Evolutionary conservation across 2,329 filamentous ascomycete genomes (phyloP).

Genomic region (Aspergillus jensenii): DNA sequence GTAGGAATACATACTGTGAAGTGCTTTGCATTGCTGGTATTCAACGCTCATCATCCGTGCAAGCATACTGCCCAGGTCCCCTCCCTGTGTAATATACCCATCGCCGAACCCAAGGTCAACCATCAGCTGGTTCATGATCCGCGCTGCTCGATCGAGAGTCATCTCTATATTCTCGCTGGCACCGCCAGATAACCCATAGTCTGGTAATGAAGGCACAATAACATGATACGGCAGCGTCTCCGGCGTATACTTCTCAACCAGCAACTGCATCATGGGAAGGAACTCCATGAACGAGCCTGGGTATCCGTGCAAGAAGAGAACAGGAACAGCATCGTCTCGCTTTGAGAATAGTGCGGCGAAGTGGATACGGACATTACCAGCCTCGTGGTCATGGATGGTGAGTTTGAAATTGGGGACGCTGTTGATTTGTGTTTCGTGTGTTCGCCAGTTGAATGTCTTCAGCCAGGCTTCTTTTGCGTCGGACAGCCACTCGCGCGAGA

Average conservation of each 20-base stretch:
- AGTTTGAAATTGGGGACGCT: slow-evolving; percentile 52
- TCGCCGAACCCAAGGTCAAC: slow-evolving; percentile 27
- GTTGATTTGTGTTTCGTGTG: slow-evolving; percentile 47
- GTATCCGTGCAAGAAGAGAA: slow-evolving; percentile 46
- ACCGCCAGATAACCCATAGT: slow-evolving; percentile 31
- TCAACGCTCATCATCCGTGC: slow-evolving; percentile 24
- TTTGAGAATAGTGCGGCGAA: slow-evolving; percentile 52
- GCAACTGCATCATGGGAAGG: slow-evolving; percentile 29
- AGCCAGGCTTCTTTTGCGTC: slow-evolving; percentile 46
- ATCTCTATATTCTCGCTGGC: slow-evolving; percentile 29
- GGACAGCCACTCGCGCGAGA: slow-evolving; percentile 49
- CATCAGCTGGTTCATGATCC: slow-evolving; percentile 31
- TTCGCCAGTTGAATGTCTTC: slow-evolving; percentile 49
- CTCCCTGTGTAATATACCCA: slow-evolving; percentile 33
- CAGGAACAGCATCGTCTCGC: slow-evolving; percentile 47
- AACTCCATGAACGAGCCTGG: slow-evolving; percentile 36
- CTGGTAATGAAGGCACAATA: slow-evolving; percentile 33
- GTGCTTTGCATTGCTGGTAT: slow-evolving; percentile 31
- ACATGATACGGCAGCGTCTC: slow-evolving; percentile 30
- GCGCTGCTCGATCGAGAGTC: slow-evolving; percentile 23
- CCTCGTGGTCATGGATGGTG: slow-evolving; percentile 36
- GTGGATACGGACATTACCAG: slow-evolving; percentile 39
- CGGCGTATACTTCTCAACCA: slow-evolving; percentile 27
- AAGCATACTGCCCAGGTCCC: slow-evolving; percentile 31
- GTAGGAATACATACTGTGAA: background rate